Conservation (phyloP, 1,139 yeast genomes). For the Geotrichum citri-aurantii region DNA sequence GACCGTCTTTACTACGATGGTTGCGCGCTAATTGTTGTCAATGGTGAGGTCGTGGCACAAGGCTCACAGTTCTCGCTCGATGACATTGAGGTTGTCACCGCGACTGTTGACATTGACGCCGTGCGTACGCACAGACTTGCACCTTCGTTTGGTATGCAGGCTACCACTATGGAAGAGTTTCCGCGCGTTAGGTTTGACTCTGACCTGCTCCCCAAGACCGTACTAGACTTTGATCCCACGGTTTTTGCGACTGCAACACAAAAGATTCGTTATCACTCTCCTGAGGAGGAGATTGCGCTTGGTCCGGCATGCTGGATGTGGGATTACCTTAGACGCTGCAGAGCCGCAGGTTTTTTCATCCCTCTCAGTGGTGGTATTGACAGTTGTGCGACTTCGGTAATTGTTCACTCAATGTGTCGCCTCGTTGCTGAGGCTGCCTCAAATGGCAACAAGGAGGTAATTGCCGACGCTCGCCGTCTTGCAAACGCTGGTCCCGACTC, state of each 20-base stretch:
- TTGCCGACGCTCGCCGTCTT: conserved; percentile 62
- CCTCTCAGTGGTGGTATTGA: conserved; percentile 98
- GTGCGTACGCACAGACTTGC: conserved; percentile 78
- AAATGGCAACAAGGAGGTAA: conserved; percentile 67
- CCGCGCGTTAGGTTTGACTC: conserved; percentile 51
- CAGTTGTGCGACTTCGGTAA: conserved; percentile 94
- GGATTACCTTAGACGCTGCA: conserved; percentile 91
- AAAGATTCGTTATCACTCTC: conserved; percentile 59
- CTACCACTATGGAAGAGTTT: conserved; percentile 46
- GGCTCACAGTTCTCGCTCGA: conserved; percentile 82
- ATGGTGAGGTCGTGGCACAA: conserved; percentile 88
- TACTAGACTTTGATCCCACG: conserved; percentile 51
- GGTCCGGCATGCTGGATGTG: conserved; percentile 99
- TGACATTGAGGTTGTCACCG: conserved; percentile 90
- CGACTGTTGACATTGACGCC: conserved; percentile 88
- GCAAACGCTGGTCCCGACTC: conserved; percentile 44
- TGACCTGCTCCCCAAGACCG: conserved; percentile 19
- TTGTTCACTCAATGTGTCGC: conserved; percentile 90
- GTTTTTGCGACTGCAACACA: conserved; percentile 53
- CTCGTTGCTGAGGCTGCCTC: conserved; percentile 63
- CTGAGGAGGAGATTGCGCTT: conserved; percentile 92
- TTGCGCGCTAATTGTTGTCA: conserved; percentile 87
- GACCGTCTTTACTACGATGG: conserved; percentile 96
- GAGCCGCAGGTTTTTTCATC: conserved; percentile 83
- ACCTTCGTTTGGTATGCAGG: conserved; percentile 70